phyloP scores from a whole-genome alignment of 1,284 basidiomycete species.

The Microstroma glucosiphilum region DNA sequence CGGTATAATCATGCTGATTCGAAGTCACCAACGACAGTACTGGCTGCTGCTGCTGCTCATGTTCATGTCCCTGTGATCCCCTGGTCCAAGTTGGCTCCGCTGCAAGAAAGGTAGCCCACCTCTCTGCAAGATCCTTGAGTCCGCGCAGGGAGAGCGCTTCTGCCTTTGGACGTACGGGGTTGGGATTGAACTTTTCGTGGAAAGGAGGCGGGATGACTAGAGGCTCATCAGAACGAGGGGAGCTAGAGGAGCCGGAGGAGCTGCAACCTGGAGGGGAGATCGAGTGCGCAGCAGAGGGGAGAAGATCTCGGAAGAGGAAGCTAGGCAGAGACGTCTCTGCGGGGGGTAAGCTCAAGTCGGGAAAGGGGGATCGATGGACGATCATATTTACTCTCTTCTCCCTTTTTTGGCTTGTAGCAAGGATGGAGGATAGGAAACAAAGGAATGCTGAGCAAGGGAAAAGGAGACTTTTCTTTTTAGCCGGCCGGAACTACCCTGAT shows the following conservation, averaged over 20 bases:
- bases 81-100: neutral
- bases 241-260: neutral
- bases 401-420: too few relatives aligned
- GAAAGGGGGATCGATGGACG: neutral
- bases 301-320: conserved; percentile 2
- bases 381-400: neutral
- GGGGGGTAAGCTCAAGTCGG: neutral
- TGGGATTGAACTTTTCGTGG: neutral
- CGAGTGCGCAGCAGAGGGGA: neutral
- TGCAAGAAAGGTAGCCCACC: neutral
- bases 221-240: neutral
- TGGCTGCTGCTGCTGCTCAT: neutral
- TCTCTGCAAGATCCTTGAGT: neutral
- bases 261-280: neutral
- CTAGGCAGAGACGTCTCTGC: neutral
- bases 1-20: conserved; percentile 40
- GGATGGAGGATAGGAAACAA: too few relatives aligned
- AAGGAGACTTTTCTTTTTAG: too few relatives aligned
- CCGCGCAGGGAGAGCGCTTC: neutral
- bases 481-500: too few relatives aligned
- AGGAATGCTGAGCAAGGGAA: too few relatives aligned
- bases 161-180: neutral
- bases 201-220: neutral
- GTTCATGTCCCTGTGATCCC: neutral
- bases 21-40: neutral